Base-by-base conservation (phyloP, 257 asterid genomes). In the Ehretia macrophylla region DNA sequence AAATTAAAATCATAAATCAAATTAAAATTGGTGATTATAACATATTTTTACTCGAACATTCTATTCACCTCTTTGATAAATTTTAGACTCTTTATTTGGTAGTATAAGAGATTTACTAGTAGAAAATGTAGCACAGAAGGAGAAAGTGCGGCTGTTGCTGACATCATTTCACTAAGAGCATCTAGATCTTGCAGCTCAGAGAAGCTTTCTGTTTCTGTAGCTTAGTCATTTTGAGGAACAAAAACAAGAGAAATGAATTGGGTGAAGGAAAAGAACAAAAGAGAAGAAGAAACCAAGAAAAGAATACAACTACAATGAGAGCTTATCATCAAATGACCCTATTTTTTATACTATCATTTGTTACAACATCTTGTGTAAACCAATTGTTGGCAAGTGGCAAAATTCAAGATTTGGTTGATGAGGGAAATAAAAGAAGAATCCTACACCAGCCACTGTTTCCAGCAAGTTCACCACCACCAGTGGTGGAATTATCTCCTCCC, bases 391-490 rank as follows among this genome's bases (percentile, higher is more conserved):
- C 56, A 59, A 32, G 21, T 63, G 60, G 38, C 1, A 17, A 14
- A 17, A 22, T 54, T 58, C 81, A 62, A 55, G 75, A 66, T 62
- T 74, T 63, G 59, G 45, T 55, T 56, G 69, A n/a, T n/a, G n/a
- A n/a, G n/a, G n/a, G n/a, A 10, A 37, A 32, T 60, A 5, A 66
- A 55, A 83, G 98, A 55, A 92, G 95, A 71, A 85, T 85, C 72
- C 85, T 92, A 16, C 98, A 92, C 61, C 95, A 92, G 20, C 97
- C 95, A 3, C 57, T 88, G 23, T 84, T 79, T 32, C 95, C 97
- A 18, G 81, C 55, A 8, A 72, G 71, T 64, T 55, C 88, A 32
- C 45, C 82, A 1, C 85, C 94, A 14, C 79, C 86, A 21, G 71
- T 84, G 5, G 17, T 71, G 21, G 53, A 57, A 10, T 5, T 59